phyloP scores from a whole-genome alignment of 352 stramenopile genomes.

The Pythium brassicae region DNA sequence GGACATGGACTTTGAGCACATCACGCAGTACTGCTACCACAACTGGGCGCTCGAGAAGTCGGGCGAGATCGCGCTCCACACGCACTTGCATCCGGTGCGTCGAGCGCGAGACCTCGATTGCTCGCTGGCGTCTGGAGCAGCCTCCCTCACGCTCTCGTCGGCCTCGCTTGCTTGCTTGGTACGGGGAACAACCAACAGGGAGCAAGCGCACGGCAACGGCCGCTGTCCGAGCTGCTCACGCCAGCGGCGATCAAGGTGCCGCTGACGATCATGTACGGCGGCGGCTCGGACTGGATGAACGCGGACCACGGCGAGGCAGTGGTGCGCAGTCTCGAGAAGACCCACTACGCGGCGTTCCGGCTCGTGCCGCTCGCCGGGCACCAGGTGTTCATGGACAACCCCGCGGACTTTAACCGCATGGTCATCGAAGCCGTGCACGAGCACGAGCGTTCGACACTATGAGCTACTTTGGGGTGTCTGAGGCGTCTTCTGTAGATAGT shows the following conservation, averaged over 20 bases:
- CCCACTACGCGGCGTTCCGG: constrained; percentile 60
- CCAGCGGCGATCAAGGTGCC: constrained; percentile 50
- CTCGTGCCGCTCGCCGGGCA: constrained; percentile 67
- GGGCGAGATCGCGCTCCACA: constrained; percentile 72
- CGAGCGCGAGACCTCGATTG: too few species aligned
- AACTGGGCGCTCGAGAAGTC: constrained; percentile 76
- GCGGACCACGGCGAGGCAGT: constrained; percentile 53
- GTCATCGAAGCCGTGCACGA: constrained; percentile 65
- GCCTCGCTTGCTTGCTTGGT: too few species aligned
- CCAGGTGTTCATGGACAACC: constrained; percentile 87
- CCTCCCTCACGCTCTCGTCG: too few species aligned
- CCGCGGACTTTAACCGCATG: constrained; percentile 67
- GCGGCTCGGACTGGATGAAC: constrained; percentile 80
- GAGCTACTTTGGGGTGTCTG: too few species aligned
- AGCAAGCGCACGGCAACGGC: constrained; percentile 38
- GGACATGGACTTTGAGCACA: constrained; percentile 62
- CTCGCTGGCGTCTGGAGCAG: too few species aligned
- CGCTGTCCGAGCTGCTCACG: constrained; percentile 52
- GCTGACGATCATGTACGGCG: constrained; percentile 79
- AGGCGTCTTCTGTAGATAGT: neutral
- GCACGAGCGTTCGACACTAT: constrained; percentile 33
- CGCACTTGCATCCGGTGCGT: constrained; percentile 61
- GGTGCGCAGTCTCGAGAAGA: constrained; percentile 48
- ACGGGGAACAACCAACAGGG: constrained; percentile 21
- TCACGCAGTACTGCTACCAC: constrained; percentile 76